Conservation (phyloP, 2,329 filamentous ascomycete species). For the Phialemoniopsis sp. region DNA sequence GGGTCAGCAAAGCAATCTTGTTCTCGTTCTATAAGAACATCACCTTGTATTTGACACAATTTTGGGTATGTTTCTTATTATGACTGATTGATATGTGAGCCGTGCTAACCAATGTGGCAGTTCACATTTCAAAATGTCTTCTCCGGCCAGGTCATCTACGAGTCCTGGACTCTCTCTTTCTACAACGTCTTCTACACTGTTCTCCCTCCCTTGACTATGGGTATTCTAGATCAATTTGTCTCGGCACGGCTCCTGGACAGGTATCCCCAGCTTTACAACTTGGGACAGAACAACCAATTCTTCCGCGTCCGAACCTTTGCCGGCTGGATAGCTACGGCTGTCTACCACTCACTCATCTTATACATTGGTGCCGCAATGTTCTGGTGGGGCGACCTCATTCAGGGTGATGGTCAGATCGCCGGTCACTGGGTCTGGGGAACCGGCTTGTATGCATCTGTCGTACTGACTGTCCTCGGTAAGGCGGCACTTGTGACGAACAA, state of each 20-base stretch:
- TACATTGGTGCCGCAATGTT: conserved; percentile 82
- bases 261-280: conserved; percentile 91
- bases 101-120: conserved; percentile 38
- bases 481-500: conserved; percentile 92
- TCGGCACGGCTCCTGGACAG: conserved; percentile 89
- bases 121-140: conserved; percentile 98
- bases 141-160: conserved; percentile 95
- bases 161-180: conserved; percentile 98
- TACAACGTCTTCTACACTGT: conserved; percentile 99
- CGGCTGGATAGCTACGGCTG: conserved; percentile 89
- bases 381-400: conserved; percentile 75
- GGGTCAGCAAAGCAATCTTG: conserved; percentile 92
- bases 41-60: conserved; percentile 96
- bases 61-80: conserved; percentile 67
- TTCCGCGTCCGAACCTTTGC: conserved; percentile 92
- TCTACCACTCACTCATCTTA: conserved; percentile 92
- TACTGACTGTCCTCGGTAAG: conserved; percentile 91
- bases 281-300: conserved; percentile 89
- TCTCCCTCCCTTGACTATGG: conserved; percentile 86
- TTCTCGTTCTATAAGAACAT: conserved; percentile 99
- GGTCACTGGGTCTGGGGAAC: conserved; percentile 99
- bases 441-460: conserved; percentile 87
- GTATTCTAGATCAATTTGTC: conserved; percentile 97
- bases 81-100: neutral
- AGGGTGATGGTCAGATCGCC: conserved; percentile 73